Base-by-base conservation (phyloP, 208 protist genomes). In the Trypanosoma lewisi region DNA sequence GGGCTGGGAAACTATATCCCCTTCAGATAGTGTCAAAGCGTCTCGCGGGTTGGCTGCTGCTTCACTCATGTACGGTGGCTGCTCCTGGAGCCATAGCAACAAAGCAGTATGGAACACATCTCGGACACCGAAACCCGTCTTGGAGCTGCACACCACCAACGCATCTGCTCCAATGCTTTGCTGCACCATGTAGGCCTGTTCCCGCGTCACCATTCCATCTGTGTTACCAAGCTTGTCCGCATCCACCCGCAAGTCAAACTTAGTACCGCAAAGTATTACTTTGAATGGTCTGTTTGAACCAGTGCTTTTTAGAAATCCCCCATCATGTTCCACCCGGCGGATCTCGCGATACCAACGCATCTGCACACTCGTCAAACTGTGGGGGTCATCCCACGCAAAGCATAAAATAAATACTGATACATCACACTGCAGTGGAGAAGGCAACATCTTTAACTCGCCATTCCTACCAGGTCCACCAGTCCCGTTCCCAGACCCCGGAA, bases 321-420 rank as follows among this genome's bases (percentile, higher is more conserved):
- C 37, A 11, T 61, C 64, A n/a, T 48, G 56, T 33, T 63, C 65
- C 16, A 63, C 48, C 9, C 65, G 55, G 31, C 56, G 37, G 19
- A 71, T 60, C 48, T 71, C 56, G 25, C 52, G 33, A 36, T 71
- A 63, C 65, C 65, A 71, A 39, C 58, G 56, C 57, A 65, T 71
- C 52, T 71, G 49, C 23, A 63, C 55, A 55, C 41, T 63, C 37
- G 65, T 71, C 1, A 63, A 23, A 36, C 55, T 71, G 25, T 51
- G 25, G 2, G 55, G 47, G 33, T 71, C 65, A 58, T 63, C 58
- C 65, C 65, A 71, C 47, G 65, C 56, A 53, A 71, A 71, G 34
- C 65, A 71, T 8, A 71, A 34, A 23, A 71, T 54, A 55, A 71
- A 71, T 19, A 63, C 65, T 25, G 56, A 71, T 4, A 71, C 65